These are phyloP conservation scores for Dissophora ornata DNA, from an alignment of 192 early-diverging fungal genomes.

Conservation along the genomic window DNA sequence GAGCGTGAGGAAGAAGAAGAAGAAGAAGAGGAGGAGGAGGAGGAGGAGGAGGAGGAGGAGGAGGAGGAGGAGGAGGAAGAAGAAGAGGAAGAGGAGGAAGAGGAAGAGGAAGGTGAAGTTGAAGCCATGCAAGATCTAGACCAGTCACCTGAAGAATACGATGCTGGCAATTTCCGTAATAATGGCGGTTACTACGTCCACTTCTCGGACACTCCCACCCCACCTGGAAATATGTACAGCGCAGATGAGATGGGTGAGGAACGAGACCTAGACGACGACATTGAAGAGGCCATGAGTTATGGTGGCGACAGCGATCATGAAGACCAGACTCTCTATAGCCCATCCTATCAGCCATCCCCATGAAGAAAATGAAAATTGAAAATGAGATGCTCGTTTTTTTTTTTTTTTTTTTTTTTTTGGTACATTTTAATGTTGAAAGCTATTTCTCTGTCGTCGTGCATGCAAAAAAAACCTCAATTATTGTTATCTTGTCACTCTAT, in stretches of 20 bases:
- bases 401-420: not conserved
- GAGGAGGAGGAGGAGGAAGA: slow-evolving; percentile 13
- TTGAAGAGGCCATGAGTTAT: slow-evolving; percentile 16
- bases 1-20: slow-evolving; percentile 11
- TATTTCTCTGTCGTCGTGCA: no score
- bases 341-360: not conserved
- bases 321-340: not conserved
- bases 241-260: not conserved
- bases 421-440: no score
- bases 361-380: slow-evolving; percentile 8
- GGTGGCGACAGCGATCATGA: slow-evolving; percentile 7
- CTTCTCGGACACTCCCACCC: not conserved
- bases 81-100: slow-evolving; percentile 8
- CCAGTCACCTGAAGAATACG: not conserved
- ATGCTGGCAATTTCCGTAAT: not conserved
- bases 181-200: not conserved
- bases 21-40: slow-evolving; percentile 8
- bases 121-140: not conserved
- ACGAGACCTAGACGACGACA: slow-evolving; percentile 32
- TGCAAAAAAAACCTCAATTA: no score
- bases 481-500: no score
- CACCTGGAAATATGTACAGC: not conserved
- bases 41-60: slow-evolving; percentile 6
- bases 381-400: no score
- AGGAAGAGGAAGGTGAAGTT: slow-evolving; percentile 4